A percentile compares a stretch with the other conserved stretches of the same genome.
Conservation (phyloP, 768 basidiomycete species). For the Ramaria sp. region DNA sequence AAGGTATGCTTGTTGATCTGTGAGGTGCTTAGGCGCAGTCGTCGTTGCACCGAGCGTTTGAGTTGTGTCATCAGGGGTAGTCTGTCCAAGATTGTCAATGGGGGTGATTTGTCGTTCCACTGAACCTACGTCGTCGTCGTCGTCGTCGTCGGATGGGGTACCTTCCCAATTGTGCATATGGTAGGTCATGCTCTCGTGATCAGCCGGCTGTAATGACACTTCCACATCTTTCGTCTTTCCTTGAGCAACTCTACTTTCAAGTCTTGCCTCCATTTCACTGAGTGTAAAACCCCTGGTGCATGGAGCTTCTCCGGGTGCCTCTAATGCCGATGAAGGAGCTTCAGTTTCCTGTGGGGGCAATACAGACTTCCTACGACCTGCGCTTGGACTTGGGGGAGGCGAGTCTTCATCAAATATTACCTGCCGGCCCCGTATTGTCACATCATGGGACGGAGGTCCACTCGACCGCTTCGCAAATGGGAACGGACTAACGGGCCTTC, state of each 20-base stretch:
- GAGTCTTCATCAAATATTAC: neutral
- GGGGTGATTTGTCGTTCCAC: neutral
- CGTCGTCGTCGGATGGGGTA: neutral
- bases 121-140: neutral
- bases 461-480: neutral
- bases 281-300: neutral
- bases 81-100: no score
- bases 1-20: no score
- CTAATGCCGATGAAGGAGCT: neutral
- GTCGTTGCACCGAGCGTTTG: neutral
- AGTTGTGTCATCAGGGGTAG: neutral
- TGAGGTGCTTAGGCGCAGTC: no score
- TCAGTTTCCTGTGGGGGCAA: neutral
- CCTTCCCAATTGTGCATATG: constrained; percentile 12
- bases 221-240: neutral
- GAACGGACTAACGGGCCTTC: constrained; percentile 57
- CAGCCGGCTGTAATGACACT: neutral
- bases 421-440: neutral
- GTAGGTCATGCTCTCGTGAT: constrained; percentile 10
- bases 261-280: neutral
- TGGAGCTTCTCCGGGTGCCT: neutral
- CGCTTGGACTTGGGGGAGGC: neutral
- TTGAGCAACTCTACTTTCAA: neutral
- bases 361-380: neutral
- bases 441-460: neutral